Percentiles rank a stretch among this genome's conserved stretches.
Conservation (phyloP, 306 rosid species). For the Prunus fruticosa region DNA sequence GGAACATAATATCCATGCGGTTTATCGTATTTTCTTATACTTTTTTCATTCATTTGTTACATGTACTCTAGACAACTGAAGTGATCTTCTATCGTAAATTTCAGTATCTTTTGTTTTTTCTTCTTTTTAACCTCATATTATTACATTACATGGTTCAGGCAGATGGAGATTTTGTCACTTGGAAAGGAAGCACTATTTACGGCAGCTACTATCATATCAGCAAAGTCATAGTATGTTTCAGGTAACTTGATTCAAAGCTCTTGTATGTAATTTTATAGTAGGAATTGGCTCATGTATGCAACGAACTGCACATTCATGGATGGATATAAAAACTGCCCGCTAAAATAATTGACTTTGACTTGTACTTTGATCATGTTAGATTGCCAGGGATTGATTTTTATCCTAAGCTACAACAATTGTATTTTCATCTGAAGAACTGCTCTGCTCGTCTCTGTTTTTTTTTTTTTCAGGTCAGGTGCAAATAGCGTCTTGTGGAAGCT, state of each 20-base stretch:
- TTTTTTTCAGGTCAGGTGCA: constrained; percentile 4
- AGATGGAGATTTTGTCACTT: constrained; percentile 46
- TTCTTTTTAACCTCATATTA: background rate
- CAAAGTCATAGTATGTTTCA: constrained; percentile 26
- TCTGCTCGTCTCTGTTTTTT: background rate
- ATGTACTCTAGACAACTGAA: background rate
- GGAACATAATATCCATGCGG: too few relatives aligned
- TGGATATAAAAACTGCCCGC: too few relatives aligned
- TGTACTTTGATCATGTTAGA: background rate
- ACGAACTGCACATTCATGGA: too few relatives aligned
- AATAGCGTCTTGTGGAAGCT: background rate
- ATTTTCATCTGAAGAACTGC: background rate
- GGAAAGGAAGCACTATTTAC: constrained; percentile 73
- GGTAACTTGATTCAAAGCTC: background rate
- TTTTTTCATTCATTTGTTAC: background rate
- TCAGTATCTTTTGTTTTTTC: background rate
- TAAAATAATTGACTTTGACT: background rate
- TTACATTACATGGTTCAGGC: constrained; percentile 41
- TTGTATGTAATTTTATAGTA: background rate
- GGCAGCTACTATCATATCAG: constrained; percentile 62
- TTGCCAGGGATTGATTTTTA: background rate
- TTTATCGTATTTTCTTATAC: too few relatives aligned
- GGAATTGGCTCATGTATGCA: too few relatives aligned
- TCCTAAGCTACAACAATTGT: background rate
- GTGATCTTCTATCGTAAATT: background rate